Evolutionary conservation across 768 basidiomycete species (phyloP).

Genomic region (Exidia glandulosa): DNA sequence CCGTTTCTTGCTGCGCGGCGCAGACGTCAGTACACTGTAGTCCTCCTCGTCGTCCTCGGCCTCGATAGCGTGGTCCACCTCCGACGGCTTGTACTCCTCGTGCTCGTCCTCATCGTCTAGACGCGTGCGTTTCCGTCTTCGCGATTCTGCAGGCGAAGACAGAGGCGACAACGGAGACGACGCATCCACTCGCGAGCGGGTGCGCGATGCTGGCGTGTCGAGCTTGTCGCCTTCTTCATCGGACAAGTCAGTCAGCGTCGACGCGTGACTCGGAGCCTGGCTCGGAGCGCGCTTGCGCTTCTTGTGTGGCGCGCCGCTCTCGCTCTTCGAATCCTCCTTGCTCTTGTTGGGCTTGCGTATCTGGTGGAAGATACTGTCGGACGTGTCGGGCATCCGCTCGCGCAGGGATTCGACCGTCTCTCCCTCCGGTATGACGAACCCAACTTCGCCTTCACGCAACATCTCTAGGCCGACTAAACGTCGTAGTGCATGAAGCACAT

Average conservation of each 20-base stretch:
- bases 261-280: background rate
- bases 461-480: conserved; percentile 56
- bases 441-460: conserved; percentile 53
- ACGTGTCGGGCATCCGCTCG: background rate
- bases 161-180: background rate
- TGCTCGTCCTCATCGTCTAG: background rate
- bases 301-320: background rate
- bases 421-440: conserved; percentile 16
- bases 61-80: background rate
- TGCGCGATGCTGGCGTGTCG: background rate
- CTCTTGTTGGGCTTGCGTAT: background rate
- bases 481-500: conserved; percentile 41
- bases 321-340: background rate
- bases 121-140: background rate
- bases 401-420: background rate
- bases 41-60: background rate
- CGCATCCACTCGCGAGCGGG: background rate
- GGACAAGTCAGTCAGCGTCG: background rate
- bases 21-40: background rate
- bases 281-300: background rate
- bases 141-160: background rate
- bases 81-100: background rate
- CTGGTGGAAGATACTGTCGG: background rate
- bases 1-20: background rate
- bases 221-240: background rate